Percentiles rank a stretch among this genome's conserved stretches.
Conservation (phyloP, 352 stramenopile genomes). For the Lagenidium giganteum region DNA sequence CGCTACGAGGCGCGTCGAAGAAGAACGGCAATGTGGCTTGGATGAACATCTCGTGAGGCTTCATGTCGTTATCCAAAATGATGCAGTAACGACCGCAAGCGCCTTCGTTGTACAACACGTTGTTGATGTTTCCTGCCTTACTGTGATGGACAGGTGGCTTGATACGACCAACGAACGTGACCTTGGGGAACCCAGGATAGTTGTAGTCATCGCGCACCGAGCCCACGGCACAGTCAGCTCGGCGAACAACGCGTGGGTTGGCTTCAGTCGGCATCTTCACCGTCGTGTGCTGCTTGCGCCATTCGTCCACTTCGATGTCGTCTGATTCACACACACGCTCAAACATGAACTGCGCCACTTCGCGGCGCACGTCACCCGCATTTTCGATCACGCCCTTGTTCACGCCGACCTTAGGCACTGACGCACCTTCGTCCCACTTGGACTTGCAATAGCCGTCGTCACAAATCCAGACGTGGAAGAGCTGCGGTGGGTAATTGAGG, state of each 20-base stretch:
- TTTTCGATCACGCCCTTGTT: conserved; percentile 71
- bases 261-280: conserved; percentile 54
- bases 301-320: conserved; percentile 67
- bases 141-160: conserved; percentile 68
- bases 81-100: conserved; percentile 60
- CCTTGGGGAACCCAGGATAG: conserved; percentile 52
- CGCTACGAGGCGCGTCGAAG: conserved; percentile 59
- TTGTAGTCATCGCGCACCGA: conserved; percentile 69
- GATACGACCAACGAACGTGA: conserved; percentile 62
- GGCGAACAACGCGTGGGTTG: conserved; percentile 40
- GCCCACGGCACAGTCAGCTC: conserved; percentile 50
- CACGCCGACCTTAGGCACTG: conserved; percentile 49
- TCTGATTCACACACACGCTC: conserved; percentile 65
- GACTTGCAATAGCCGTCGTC: conserved; percentile 73
- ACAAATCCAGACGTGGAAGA: conserved; percentile 72
- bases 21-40: conserved; percentile 68
- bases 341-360: conserved; percentile 75
- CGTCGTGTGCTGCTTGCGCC: conserved; percentile 63
- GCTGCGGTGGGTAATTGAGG: conserved; percentile 63
- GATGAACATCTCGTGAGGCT: conserved; percentile 73
- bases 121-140: conserved; percentile 83
- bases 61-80: conserved; percentile 84
- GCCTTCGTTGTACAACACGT: conserved; percentile 79
- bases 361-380: conserved; percentile 59
- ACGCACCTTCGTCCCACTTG: conserved; percentile 46